Percentiles rank a stretch among this genome's conserved stretches.
phyloP scores from a whole-genome alignment of 78 protist species.

The Cavenderia fasciculata region DNA sequence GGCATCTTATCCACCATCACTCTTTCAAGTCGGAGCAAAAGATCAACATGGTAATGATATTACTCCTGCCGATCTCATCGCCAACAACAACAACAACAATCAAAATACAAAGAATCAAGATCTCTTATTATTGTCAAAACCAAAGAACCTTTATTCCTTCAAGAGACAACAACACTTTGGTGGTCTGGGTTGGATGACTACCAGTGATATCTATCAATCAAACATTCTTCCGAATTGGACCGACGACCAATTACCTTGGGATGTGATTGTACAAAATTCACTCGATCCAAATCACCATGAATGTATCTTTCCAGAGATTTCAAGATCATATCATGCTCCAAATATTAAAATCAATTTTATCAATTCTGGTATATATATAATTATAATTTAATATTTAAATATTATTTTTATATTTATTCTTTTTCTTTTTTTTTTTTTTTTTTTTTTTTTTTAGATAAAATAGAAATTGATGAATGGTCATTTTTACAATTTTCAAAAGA shows the following conservation, averaged over 20 bases:
- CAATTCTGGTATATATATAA: background rate
- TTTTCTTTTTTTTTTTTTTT: background rate
- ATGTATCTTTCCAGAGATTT: slow-evolving; percentile 53
- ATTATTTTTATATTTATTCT: background rate
- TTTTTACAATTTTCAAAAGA: slow-evolving; percentile 5
- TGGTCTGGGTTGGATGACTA: slow-evolving; percentile 47
- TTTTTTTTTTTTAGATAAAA: background rate
- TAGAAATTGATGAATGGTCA: slow-evolving; percentile 46
- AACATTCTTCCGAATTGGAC: slow-evolving; percentile 29
- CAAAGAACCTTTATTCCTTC: background rate
- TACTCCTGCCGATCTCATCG: too few relatives aligned
- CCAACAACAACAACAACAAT: background rate
- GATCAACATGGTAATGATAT: too few relatives aligned
- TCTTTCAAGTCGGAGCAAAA: background rate
- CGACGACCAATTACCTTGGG: slow-evolving; percentile 18
- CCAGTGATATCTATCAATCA: background rate
- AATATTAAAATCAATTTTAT: background rate
- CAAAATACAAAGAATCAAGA: too few relatives aligned
- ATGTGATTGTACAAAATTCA: slow-evolving; percentile 20
- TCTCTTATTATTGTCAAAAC: too few relatives aligned
- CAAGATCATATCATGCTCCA: slow-evolving; percentile 55
- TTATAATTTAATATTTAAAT: background rate
- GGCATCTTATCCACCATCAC: background rate
- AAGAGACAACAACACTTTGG: slow-evolving; percentile 61
- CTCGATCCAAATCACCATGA: background rate